Conservation (phyloP, 2,329 filamentous ascomycete genomes). For the Colletotrichum phormii region DNA sequence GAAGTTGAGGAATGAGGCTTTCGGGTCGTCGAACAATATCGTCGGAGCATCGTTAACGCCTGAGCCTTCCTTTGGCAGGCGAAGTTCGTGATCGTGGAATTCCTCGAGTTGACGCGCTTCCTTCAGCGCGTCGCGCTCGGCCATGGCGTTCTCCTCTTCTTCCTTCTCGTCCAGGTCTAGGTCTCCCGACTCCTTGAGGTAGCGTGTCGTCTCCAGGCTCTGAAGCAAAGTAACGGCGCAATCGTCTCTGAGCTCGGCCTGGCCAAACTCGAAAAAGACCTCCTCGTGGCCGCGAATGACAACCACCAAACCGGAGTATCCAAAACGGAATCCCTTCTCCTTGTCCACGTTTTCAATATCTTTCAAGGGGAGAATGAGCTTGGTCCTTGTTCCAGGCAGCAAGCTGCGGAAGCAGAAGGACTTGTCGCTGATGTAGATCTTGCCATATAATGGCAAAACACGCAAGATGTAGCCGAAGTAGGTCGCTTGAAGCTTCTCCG, state of each 20-base stretch:
- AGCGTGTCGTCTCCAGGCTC: conserved; percentile 78
- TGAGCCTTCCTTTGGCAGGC: conserved; percentile 59
- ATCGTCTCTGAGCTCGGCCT: conserved; percentile 84
- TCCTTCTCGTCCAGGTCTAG: conserved; percentile 76
- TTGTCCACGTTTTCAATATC: conserved; percentile 95
- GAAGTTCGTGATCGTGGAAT: conserved; percentile 62
- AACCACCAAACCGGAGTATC: conserved; percentile 91
- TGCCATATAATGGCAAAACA: conserved; percentile 92
- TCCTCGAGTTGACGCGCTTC: conserved; percentile 71
- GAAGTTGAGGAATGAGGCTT: conserved; percentile 89
- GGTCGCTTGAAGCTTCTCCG: conserved; percentile 86
- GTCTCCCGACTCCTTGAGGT: conserved; percentile 76
- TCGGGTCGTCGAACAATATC: conserved; percentile 89
- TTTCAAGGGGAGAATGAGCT: conserved; percentile 88
- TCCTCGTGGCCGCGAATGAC: conserved; percentile 95
- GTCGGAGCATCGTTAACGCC: conserved; percentile 71
- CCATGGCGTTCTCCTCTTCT: conserved; percentile 79
- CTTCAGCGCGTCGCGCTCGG: conserved; percentile 84
- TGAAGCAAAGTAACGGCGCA: conserved; percentile 85
- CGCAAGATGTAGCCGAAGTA: conserved; percentile 95
- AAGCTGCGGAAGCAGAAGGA: conserved; percentile 95
- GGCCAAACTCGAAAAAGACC: conserved; percentile 93
- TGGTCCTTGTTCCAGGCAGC: conserved; percentile 88
- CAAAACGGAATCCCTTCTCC: conserved; percentile 93
- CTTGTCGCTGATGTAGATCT: conserved; percentile 91